These are phyloP conservation scores for Cichorium intybus DNA, from an alignment of 140 eudicot species.

Conservation along the genomic window DNA sequence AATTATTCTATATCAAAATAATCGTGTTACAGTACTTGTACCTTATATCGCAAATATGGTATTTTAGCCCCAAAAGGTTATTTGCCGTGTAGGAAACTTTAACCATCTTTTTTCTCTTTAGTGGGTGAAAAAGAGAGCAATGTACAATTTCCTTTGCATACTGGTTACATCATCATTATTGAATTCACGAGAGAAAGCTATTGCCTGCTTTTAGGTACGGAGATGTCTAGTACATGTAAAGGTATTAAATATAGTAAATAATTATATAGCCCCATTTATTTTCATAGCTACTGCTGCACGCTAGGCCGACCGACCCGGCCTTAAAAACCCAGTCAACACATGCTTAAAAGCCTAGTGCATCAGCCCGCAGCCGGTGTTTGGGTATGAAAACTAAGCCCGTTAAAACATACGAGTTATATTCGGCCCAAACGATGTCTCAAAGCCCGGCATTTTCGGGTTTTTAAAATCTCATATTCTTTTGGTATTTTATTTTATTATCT, in stretches of 20 bases:
- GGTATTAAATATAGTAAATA: background rate
- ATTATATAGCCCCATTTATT: too few relatives aligned
- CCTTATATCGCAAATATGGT: background rate
- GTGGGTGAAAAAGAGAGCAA: background rate
- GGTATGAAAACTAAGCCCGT: too few relatives aligned
- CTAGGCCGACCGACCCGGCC: too few relatives aligned
- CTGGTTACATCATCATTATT: background rate
- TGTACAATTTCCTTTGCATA: background rate
- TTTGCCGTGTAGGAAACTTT: background rate
- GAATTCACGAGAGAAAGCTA: background rate
- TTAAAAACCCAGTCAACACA: too few relatives aligned
- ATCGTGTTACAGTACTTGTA: background rate
- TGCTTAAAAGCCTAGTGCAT: too few relatives aligned
- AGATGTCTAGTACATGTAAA: background rate
- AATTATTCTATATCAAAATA: conserved; percentile 1
- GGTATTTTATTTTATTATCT: too few relatives aligned
- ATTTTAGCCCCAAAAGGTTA: background rate
- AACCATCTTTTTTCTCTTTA: background rate
- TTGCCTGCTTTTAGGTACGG: background rate
- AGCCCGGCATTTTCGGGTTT: too few relatives aligned
- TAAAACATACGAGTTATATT: too few relatives aligned
- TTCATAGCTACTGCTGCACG: too few relatives aligned
- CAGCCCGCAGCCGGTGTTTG: too few relatives aligned
- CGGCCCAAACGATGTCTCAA: too few relatives aligned
- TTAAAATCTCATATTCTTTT: too few relatives aligned